A percentile compares a stretch with the other conserved stretches of the same genome.
Evolutionary conservation across 768 basidiomycete genomes (phyloP).

Genomic region (Russula olivacea): DNA sequence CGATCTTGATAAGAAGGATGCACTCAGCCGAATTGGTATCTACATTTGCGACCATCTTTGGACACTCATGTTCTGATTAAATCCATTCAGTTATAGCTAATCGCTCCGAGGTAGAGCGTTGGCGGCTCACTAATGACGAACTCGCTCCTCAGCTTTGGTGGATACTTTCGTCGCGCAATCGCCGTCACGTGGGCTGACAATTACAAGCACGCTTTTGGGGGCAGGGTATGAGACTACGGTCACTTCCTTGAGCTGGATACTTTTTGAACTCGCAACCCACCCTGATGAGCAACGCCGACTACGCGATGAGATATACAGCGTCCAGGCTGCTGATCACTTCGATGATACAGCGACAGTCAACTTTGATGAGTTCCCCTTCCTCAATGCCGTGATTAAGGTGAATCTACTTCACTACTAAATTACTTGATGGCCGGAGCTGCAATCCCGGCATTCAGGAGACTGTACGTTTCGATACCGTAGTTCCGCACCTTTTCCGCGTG

Average conservation of each 20-base stretch:
- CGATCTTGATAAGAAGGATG: conserved; percentile 5
- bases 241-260: conserved; percentile 17
- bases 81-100: conserved; percentile 15
- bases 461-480: conserved; percentile 26
- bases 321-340: not conserved
- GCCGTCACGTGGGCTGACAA: not conserved
- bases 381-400: conserved; percentile 24
- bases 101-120: conserved; percentile 5
- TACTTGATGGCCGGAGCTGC: not conserved
- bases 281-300: conserved; percentile 15
- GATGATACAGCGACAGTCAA: not conserved
- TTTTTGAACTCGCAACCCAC: conserved; percentile 16
- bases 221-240: conserved; percentile 19
- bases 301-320: conserved; percentile 21
- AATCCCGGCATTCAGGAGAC: conserved; percentile 25
- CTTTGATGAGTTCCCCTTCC: conserved; percentile 7
- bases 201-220: conserved; percentile 17
- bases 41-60: not conserved
- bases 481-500: conserved; percentile 21
- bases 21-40: conserved; percentile 18
- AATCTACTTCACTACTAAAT: not conserved
- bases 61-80: not conserved
- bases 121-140: conserved; percentile 15
- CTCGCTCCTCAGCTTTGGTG: conserved; percentile 17
- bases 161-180: not conserved